phyloP scores from a whole-genome alignment of 164 flowering plant genomes.

The Dillenia suffruticosa region DNA sequence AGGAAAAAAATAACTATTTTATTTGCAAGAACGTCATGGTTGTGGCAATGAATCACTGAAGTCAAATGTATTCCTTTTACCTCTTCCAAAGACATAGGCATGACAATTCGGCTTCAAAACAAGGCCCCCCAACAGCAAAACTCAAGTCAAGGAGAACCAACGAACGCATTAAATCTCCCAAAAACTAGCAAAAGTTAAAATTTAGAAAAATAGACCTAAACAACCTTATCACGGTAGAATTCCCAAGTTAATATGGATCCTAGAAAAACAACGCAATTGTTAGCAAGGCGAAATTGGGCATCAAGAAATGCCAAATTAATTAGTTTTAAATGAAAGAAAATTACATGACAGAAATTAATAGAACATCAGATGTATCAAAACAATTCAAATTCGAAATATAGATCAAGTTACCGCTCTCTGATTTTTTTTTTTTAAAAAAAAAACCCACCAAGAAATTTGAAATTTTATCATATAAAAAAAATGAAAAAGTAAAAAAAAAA shows the following conservation, averaged over 20 bases:
- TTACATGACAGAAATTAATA: too few relatives aligned
- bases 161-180: background rate
- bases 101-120: slow-evolving; percentile 44
- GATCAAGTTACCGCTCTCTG: too few relatives aligned
- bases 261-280: too few relatives aligned
- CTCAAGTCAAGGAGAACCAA: slow-evolving; percentile 17
- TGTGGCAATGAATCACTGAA: background rate
- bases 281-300: too few relatives aligned
- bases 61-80: slow-evolving; percentile 17
- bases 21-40: background rate
- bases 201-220: too few relatives aligned
- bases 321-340: too few relatives aligned
- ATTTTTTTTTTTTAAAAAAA: background rate
- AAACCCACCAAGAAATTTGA: background rate
- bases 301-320: too few relatives aligned
- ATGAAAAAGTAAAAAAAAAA: background rate
- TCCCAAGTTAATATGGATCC: too few relatives aligned
- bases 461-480: background rate
- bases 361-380: too few relatives aligned
- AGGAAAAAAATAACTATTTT: background rate
- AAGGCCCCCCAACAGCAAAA: slow-evolving; percentile 7
- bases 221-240: too few relatives aligned
- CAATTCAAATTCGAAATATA: too few relatives aligned
- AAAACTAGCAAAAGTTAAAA: too few relatives aligned
- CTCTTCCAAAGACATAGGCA: slow-evolving; percentile 60